These are phyloP conservation scores for Przewalskia tangutica DNA, from an alignment of 257 asterid genomes.

Conservation along the genomic window DNA sequence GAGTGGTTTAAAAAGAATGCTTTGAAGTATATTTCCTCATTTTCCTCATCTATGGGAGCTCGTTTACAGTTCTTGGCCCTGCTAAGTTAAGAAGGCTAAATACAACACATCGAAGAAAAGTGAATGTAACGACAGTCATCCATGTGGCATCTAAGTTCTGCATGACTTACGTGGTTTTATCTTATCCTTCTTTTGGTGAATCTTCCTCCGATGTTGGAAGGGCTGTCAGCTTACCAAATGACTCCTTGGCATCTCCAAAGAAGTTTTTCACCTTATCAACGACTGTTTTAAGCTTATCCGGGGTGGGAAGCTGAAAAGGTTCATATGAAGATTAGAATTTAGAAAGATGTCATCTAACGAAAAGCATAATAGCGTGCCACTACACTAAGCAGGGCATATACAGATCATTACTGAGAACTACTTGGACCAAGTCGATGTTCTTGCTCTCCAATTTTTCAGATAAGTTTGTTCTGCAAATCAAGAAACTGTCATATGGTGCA, in stretches of 20 bases:
- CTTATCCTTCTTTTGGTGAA: constrained; percentile 23
- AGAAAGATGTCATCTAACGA: background rate
- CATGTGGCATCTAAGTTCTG: background rate
- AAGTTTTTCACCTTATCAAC: constrained; percentile 84
- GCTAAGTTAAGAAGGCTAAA: background rate
- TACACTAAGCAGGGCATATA: background rate
- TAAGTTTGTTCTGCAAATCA: background rate
- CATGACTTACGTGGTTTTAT: constrained; percentile 48
- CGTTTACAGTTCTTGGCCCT: background rate
- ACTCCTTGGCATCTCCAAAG: constrained; percentile 85
- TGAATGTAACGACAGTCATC: background rate
- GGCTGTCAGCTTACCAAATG: constrained; percentile 79
- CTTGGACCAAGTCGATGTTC: background rate
- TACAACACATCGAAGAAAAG: background rate
- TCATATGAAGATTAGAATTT: background rate
- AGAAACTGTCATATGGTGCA: background rate
- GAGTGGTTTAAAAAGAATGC: background rate
- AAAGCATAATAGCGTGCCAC: background rate
- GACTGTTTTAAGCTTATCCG: constrained; percentile 79
- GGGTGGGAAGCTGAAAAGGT: constrained; percentile 58
- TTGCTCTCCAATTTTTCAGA: background rate
- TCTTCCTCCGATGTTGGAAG: constrained; percentile 44
- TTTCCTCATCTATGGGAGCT: background rate
- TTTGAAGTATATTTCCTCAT: background rate
- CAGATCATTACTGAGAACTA: background rate